These are phyloP conservation scores for Raffaelea arxii DNA, from an alignment of 2,329 filamentous ascomycete species.

Conservation along the genomic window DNA sequence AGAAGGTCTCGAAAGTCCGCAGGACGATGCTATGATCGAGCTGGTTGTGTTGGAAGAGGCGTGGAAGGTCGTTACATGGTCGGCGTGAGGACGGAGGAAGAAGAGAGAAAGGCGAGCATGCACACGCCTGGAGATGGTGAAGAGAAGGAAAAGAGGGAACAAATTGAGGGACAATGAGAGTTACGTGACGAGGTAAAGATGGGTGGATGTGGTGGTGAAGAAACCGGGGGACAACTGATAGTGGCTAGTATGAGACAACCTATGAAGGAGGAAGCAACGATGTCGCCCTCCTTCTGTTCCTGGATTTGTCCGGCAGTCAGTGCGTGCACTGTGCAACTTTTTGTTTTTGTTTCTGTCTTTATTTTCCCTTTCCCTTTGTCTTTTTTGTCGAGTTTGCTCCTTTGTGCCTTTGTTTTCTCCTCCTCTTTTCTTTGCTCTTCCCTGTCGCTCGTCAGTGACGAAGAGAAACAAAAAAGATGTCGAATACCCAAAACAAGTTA, in stretches of 20 bases:
- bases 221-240: not conserved
- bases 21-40: slow-evolving; percentile 4
- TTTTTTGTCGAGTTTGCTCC: too few relatives aligned
- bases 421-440: too few relatives aligned
- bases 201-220: not conserved
- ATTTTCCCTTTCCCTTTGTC: too few relatives aligned
- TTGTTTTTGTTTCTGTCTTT: too few relatives aligned
- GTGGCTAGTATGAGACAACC: not conserved
- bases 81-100: not conserved
- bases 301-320: not conserved
- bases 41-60: slow-evolving; percentile 2
- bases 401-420: too few relatives aligned
- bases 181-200: not conserved
- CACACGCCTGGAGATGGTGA: not conserved
- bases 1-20: not conserved
- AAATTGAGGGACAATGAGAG: not conserved
- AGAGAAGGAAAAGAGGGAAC: not conserved
- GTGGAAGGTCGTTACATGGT: slow-evolving; percentile 6
- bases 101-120: not conserved
- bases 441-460: not conserved
- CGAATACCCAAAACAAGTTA: not conserved
- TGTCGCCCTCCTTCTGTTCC: not conserved
- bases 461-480: not conserved
- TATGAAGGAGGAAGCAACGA: not conserved
- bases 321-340: too few relatives aligned